Percentiles rank a stretch among this genome's conserved stretches.
Evolutionary conservation across 2,329 filamentous ascomycete species (phyloP).

Genomic region (Hypoxylon sp.): DNA sequence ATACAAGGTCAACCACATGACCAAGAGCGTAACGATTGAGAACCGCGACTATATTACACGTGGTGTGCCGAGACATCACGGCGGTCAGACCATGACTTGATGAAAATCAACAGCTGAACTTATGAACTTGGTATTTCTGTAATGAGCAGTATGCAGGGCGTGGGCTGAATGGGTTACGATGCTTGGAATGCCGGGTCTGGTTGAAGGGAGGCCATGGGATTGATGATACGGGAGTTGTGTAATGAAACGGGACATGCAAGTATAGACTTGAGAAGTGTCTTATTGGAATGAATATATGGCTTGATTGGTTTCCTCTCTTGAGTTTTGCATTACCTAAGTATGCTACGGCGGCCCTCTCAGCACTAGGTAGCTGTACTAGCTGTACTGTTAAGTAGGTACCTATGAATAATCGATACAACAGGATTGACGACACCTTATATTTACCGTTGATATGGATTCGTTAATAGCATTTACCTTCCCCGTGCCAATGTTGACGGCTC

Average conservation of each 20-base stretch:
- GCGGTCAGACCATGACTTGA: slow-evolving; percentile 21
- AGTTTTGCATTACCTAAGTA: not conserved
- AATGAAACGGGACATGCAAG: slow-evolving; percentile 27
- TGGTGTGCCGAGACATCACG: slow-evolving; percentile 38
- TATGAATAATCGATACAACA: too few relatives aligned
- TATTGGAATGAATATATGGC: slow-evolving; percentile 24
- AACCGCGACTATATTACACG: slow-evolving; percentile 79
- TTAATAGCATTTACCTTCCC: too few relatives aligned
- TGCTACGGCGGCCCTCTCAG: not conserved
- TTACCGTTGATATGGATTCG: too few relatives aligned
- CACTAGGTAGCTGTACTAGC: too few relatives aligned
- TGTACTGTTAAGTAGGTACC: too few relatives aligned
- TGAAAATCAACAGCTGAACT: not conserved
- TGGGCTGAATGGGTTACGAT: slow-evolving; percentile 15
- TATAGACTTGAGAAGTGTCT: slow-evolving; percentile 3
- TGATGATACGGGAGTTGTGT: slow-evolving; percentile 11
- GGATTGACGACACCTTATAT: too few relatives aligned
- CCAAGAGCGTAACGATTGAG: slow-evolving; percentile 90
- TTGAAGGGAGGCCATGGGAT: not conserved
- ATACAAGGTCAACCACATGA: slow-evolving; percentile 99
- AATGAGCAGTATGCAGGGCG: slow-evolving; percentile 9
- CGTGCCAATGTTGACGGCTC: too few relatives aligned
- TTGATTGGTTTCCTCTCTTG: slow-evolving; percentile 1
- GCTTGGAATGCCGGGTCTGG: slow-evolving; percentile 1
- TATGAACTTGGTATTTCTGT: not conserved